These are phyloP conservation scores for Heterobasidion parviporum DNA, from an alignment of 1,284 basidiomycete species.

Conservation along the genomic window DNA sequence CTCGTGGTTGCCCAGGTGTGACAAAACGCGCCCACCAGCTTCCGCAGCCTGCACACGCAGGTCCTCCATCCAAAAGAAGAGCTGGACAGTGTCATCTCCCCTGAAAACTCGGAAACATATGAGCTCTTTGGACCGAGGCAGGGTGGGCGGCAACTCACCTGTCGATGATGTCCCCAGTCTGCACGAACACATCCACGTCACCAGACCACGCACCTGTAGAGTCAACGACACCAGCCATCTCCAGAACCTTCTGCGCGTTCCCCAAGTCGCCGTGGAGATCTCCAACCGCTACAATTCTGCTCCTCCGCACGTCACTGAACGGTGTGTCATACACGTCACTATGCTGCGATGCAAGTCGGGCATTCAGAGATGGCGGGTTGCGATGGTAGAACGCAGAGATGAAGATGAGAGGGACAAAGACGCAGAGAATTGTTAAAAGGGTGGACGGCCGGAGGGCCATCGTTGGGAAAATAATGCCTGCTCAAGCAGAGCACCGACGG, in stretches of 20 bases:
- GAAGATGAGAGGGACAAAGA: background rate
- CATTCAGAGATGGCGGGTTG: background rate
- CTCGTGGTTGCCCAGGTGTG: slow-evolving; percentile 84
- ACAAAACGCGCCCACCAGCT: slow-evolving; percentile 67
- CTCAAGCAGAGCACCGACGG: too few relatives aligned
- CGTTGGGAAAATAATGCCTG: background rate
- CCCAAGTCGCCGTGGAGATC: slow-evolving; percentile 75
- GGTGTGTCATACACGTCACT: background rate
- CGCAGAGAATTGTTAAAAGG: background rate
- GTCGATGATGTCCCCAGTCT: slow-evolving; percentile 93
- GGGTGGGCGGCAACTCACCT: slow-evolving; percentile 33
- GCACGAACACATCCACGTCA: slow-evolving; percentile 75
- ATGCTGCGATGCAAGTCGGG: background rate
- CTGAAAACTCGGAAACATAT: slow-evolving; percentile 27
- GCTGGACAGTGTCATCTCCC: slow-evolving; percentile 79
- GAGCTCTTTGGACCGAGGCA: background rate
- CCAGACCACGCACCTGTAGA: slow-evolving; percentile 71
- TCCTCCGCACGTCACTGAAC: background rate
- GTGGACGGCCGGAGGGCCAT: background rate
- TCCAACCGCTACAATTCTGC: slow-evolving; percentile 68
- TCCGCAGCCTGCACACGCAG: slow-evolving; percentile 68
- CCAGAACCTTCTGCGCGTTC: slow-evolving; percentile 67
- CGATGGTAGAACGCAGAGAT: background rate
- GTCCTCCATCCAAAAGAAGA: slow-evolving; percentile 77
- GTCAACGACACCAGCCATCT: slow-evolving; percentile 70